Evolutionary conservation across 1,284 basidiomycete genomes (phyloP), one percentile per base, ranked within the genome.

Genomic region (Leccinum ponderosum): DNA sequence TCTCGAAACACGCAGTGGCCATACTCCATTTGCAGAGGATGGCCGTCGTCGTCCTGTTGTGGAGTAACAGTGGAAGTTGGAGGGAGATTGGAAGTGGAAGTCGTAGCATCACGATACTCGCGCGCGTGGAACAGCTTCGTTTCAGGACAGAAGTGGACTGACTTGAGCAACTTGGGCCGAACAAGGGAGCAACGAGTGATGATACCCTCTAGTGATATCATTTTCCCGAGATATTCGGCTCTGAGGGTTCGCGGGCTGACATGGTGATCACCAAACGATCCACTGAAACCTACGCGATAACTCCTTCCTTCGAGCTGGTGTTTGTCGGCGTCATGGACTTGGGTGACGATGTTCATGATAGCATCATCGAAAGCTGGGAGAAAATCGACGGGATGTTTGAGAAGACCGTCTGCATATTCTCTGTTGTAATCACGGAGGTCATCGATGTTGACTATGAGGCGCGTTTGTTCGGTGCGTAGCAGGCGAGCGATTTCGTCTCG

Each of bases 181-280:
- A 99, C 97, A 61, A 99, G 89, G 9, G 96, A 98, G 78, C 97
- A 99, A 64, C 97, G 87, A 2, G 97, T 99, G 62, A 99, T 95
- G 72, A 99, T 99, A 35, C 97, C 97, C 78, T 99, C 97, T 29
- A 99, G 78, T 44, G 92, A 96, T 71, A 99, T 93, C 94, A 99
- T 95, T 77, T 91, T 95, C 58, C 95, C 94, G 31, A 99, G 86
- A 76, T 98, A 91, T 61, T 87, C 83, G 53, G 94, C 91, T 62
- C 90, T 86, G 42, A 99, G 84, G 9, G 95, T 97, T 8, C 97
- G 85, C 48, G 97, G 97, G 76, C 93, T 98, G 77, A 97, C 93
- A 76, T 98, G 95, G 75, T 99, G 94, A 77, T 98, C 96, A 53
- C 97, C 97, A 75, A 99, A 99, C n/a, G 94, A 97, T 59, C 97